Base-by-base conservation (phyloP, 1,139 yeast species). In the Taiozyma onychis region DNA sequence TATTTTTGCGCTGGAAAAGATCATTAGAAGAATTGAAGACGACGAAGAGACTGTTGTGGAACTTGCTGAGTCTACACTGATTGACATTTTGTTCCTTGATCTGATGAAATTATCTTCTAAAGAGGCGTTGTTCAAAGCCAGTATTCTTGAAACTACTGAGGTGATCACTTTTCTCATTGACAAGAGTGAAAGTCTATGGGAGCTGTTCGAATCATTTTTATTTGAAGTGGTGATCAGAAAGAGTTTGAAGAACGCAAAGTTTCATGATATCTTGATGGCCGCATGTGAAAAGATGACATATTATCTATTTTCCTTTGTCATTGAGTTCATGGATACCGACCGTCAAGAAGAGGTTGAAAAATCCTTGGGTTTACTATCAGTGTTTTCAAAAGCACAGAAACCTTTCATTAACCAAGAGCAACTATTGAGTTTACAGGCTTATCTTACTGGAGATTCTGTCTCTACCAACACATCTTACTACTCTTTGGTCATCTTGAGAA, bases 31-130 rank as follows among this genome's bases (percentile, higher is more conserved):
- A 51, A 55, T 82, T 2, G 84, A 83, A 43, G 96, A 88, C 60
- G 93, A 85, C 57, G 96, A 88, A 56, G 83, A 80, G 44, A 56
- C 69, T 1, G 73, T 87, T 2, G 68, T 75, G 22, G 78, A 76
- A 1, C 62, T 72, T 16, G 76, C 85, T 0, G 71, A 68, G 44
- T 52, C 61, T 1, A 64, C 68, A 7, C 57, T 86, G 16, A 51
- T 73, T 1, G 76, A 75, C 1, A 56, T 76, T 26, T 77, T 85
- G 77, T 76, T 82, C 49, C 48, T 60, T 1, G 54, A 63, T 6
- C 24, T 10, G 6, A 37, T 37, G 41, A 37, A 37, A 37, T 50
- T 67, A 3, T 11, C 32, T 11, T 55, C 50, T 1, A 53, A 51
- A 6, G 45, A 51, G 1, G 44, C 54, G 6, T 46, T 48, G 8